phyloP scores from a whole-genome alignment of 306 rosid genomes.

The Mucuna pruriens region DNA sequence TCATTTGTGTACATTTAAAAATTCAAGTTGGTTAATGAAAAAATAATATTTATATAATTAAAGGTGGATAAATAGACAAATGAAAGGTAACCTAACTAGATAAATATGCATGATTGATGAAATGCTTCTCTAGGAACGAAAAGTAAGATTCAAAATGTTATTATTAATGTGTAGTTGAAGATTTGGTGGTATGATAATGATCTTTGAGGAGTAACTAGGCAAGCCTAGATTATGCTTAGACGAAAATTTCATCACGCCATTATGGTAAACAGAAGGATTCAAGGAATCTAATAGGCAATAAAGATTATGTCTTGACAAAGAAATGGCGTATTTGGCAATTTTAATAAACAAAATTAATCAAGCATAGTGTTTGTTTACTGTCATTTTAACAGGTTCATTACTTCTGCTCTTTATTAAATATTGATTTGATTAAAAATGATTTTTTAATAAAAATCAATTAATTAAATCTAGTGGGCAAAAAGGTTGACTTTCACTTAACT shows the following conservation, averaged over 20 bases:
- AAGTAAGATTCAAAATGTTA: not conserved
- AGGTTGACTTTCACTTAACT: not conserved
- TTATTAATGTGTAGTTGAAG: constrained; percentile 1
- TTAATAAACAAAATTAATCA: not conserved
- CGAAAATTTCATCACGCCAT: not conserved
- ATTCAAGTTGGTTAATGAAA: not conserved
- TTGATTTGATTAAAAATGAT: not conserved
- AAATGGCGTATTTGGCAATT: not conserved
- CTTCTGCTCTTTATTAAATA: not conserved
- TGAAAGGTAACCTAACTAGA: not conserved
- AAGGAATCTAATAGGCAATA: not conserved
- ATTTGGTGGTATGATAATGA: not conserved
- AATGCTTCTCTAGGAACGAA: not conserved
- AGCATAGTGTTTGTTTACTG: not conserved
- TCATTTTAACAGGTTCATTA: not conserved
- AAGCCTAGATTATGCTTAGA: not conserved
- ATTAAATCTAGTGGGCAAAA: too few species aligned
- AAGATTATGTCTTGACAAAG: not conserved
- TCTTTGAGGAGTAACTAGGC: not conserved
- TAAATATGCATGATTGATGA: not conserved
- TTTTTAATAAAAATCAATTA: not conserved
- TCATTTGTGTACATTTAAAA: too few species aligned
- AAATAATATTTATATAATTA: not conserved
- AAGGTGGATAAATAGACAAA: not conserved
- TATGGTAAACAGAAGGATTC: not conserved